Conservation (phyloP, 768 basidiomycete genomes). For the Paxillus ammoniavirescens region DNA sequence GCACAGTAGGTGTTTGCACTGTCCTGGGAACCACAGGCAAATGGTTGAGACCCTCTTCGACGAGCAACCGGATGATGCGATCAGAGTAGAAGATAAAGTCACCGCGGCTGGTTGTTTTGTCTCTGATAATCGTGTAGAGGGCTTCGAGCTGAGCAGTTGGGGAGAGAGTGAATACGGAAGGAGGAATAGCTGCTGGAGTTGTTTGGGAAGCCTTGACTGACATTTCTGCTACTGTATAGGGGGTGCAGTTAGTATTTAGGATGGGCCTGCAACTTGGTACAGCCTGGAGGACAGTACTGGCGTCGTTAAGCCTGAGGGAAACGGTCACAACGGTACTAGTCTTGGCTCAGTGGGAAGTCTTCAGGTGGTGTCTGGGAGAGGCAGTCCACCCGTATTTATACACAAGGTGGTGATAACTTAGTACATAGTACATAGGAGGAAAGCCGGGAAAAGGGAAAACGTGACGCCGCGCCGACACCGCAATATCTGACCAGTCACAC, state of each 20-base stretch:
- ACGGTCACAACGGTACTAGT: no score
- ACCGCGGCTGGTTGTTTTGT: conserved; percentile 82
- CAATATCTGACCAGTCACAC: no score
- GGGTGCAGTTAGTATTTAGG: not conserved
- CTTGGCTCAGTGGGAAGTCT: no score
- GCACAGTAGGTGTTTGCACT: conserved; percentile 80
- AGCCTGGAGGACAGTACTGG: no score
- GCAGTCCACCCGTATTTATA: no score
- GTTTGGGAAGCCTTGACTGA: conserved; percentile 30
- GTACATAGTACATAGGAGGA: no score
- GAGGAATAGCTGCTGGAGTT: conserved; percentile 49
- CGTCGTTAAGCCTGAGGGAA: no score
- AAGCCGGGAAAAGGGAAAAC: no score
- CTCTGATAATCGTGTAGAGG: conserved; percentile 90
- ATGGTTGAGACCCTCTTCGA: conserved; percentile 88
- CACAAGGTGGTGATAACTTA: no score
- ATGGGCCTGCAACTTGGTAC: not conserved
- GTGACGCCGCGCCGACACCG: no score
- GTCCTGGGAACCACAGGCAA: conserved; percentile 73
- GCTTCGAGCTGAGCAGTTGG: conserved; percentile 94
- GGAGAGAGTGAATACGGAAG: conserved; percentile 82
- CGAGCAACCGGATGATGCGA: conserved; percentile 81
- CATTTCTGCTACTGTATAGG: conserved; percentile 11
- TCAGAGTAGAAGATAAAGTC: conserved; percentile 98
- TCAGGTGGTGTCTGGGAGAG: no score